These are phyloP conservation scores for Urostyla sp. DNA, from an alignment of 73 alveolate species.

Conservation along the genomic window DNA sequence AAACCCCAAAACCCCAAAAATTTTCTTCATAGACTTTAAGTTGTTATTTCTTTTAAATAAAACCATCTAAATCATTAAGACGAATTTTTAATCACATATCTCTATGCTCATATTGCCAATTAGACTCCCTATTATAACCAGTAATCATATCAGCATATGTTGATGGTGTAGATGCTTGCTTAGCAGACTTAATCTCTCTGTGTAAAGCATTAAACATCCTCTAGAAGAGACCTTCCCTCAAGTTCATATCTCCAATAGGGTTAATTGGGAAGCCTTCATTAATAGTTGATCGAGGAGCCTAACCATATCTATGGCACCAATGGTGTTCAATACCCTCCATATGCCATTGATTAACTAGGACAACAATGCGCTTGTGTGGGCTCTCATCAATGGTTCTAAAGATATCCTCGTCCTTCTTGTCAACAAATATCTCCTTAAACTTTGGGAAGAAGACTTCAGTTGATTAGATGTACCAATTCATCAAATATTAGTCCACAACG, in stretches of 20 bases:
- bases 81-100: slow-evolving; percentile 51
- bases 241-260: slow-evolving; percentile 88
- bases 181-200: slow-evolving; percentile 62
- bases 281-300: slow-evolving; percentile 57
- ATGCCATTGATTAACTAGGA: slow-evolving; percentile 90
- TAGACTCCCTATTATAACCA: slow-evolving; percentile 70
- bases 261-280: slow-evolving; percentile 71
- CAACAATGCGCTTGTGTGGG: slow-evolving; percentile 82
- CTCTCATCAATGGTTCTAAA: slow-evolving; percentile 70
- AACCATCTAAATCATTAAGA: not conserved
- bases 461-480: slow-evolving; percentile 77
- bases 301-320: slow-evolving; percentile 78
- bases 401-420: slow-evolving; percentile 80
- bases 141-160: slow-evolving; percentile 70
- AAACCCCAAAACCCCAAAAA: slow-evolving; percentile 52
- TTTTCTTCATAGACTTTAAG: not conserved
- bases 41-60: slow-evolving; percentile 9
- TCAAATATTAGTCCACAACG: slow-evolving; percentile 63
- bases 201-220: slow-evolving; percentile 57
- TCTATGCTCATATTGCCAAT: slow-evolving; percentile 73
- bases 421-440: slow-evolving; percentile 78
- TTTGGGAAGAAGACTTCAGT: slow-evolving; percentile 79
- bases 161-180: slow-evolving; percentile 43
- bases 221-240: slow-evolving; percentile 73
- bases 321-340: slow-evolving; percentile 84